These are phyloP conservation scores for Apiospora arundinis DNA, from an alignment of 2,329 filamentous ascomycete genomes.

Conservation along the genomic window DNA sequence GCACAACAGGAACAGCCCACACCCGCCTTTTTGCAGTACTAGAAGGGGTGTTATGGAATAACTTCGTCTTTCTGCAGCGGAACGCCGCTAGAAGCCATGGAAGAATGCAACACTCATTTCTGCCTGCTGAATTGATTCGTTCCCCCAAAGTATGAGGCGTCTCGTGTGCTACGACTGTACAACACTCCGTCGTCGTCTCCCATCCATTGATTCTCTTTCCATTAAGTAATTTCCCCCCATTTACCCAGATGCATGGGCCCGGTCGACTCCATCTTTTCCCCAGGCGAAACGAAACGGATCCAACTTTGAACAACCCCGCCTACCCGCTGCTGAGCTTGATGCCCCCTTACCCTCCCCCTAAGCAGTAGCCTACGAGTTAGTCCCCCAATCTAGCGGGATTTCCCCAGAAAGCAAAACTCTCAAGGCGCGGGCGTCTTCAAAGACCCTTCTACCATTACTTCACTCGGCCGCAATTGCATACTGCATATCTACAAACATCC, in stretches of 20 bases:
- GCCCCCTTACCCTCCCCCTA: not conserved
- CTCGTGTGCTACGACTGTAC: not conserved
- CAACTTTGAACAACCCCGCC: not conserved
- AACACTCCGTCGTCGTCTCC: not conserved
- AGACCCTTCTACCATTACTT: not conserved
- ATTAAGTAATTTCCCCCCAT: not conserved
- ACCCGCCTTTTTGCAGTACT: not conserved
- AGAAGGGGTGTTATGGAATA: not conserved
- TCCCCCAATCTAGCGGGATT: not conserved
- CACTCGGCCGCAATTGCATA: not conserved
- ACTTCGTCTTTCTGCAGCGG: not conserved
- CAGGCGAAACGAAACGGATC: not conserved
- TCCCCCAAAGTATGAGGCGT: not conserved
- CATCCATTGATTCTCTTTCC: not conserved
- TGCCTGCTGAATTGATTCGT: not conserved
- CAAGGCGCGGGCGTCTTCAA: not conserved
- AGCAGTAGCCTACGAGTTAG: not conserved
- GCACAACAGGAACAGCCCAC: not conserved
- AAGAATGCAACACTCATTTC: not conserved
- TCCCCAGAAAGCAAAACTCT: not conserved
- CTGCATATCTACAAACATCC: not conserved
- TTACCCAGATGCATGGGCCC: conserved; percentile 9
- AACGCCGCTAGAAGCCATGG: conserved; percentile 14
- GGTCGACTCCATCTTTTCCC: not conserved
- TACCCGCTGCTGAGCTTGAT: not conserved